These are phyloP conservation scores for Dissophora ornata DNA, from an alignment of 192 early-diverging fungal genomes.

Conservation along the genomic window DNA sequence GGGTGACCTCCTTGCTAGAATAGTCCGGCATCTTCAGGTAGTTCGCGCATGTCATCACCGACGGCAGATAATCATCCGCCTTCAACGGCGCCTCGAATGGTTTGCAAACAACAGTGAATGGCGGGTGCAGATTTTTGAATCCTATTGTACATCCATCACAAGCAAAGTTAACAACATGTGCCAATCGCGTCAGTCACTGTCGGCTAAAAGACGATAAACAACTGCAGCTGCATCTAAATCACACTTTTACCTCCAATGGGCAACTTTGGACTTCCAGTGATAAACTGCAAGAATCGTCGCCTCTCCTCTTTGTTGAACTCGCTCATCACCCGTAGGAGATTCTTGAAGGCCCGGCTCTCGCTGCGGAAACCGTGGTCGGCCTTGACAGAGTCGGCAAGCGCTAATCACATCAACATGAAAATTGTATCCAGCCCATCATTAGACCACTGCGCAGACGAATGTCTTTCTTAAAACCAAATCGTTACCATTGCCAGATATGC, in stretches of 20 bases:
- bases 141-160: constrained; percentile 54
- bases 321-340: constrained; percentile 77
- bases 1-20: constrained; percentile 69
- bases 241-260: constrained; percentile 80
- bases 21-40: constrained; percentile 95
- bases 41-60: constrained; percentile 97
- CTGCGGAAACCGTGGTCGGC: constrained; percentile 87
- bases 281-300: constrained; percentile 86
- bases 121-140: constrained; percentile 81
- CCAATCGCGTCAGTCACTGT: neutral
- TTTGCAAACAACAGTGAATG: constrained; percentile 91
- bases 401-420: no score
- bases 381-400: constrained; percentile 75
- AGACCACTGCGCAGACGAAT: no score
- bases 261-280: constrained; percentile 89
- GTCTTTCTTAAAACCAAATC: neutral
- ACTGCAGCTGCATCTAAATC: neutral
- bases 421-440: no score
- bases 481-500: no score
- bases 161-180: neutral
- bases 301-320: constrained; percentile 69
- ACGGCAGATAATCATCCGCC: constrained; percentile 86
- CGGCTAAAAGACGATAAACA: no score
- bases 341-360: constrained; percentile 73
- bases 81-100: constrained; percentile 68